A percentile compares a stretch with the other conserved stretches of the same genome.
phyloP scores from a whole-genome alignment of 768 basidiomycete genomes.

The Rhizopogon vulgaris region DNA sequence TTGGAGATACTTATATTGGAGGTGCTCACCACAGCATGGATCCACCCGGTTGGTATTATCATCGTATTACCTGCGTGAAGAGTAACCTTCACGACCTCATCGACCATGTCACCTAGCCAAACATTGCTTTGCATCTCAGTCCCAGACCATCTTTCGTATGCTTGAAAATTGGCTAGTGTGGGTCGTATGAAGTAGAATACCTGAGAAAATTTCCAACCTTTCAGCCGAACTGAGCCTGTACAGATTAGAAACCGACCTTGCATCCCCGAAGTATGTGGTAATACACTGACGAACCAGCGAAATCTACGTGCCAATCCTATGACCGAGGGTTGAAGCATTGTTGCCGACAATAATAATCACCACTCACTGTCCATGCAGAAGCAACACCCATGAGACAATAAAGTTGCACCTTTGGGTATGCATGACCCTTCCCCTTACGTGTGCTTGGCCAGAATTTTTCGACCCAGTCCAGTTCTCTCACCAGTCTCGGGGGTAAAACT shows the following conservation, averaged over 20 bases:
- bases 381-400: slow-evolving; percentile 97
- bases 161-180: slow-evolving; percentile 75
- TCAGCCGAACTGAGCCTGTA: not conserved
- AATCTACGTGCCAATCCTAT: slow-evolving; percentile 98
- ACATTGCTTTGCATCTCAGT: slow-evolving; percentile 80
- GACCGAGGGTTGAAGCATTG: not conserved
- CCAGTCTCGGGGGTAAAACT: slow-evolving; percentile 77
- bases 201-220: slow-evolving; percentile 31
- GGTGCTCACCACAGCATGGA: slow-evolving; percentile 84
- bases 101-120: slow-evolving; percentile 92
- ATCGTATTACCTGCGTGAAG: slow-evolving; percentile 76
- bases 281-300: slow-evolving; percentile 96
- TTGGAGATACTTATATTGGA: not conserved
- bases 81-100: slow-evolving; percentile 84
- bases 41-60: slow-evolving; percentile 97
- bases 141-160: slow-evolving; percentile 93
- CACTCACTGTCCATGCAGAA: slow-evolving; percentile 87
- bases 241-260: slow-evolving; percentile 46
- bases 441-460: slow-evolving; percentile 90
- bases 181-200: slow-evolving; percentile 95
- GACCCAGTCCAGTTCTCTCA: slow-evolving; percentile 93
- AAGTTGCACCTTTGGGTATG: slow-evolving; percentile 89
- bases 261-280: slow-evolving; percentile 86
- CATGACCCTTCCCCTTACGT: slow-evolving; percentile 63
- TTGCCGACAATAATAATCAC: not conserved